Evolutionary conservation across 2,329 filamentous ascomycete genomes (phyloP).

Genomic region (Fusarium piperis): DNA sequence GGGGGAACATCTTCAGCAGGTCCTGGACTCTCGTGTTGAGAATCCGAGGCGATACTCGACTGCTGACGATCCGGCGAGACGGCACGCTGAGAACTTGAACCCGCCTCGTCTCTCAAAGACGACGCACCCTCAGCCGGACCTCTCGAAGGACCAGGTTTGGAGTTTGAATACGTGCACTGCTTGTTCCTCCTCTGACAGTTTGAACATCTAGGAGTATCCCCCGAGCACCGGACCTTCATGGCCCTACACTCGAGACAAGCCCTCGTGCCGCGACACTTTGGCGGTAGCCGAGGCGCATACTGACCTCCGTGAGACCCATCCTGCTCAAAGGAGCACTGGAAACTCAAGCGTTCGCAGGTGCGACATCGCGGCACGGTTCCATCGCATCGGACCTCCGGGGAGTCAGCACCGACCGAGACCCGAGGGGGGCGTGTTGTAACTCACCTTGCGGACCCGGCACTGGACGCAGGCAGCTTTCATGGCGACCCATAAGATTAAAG

Average conservation of each 20-base stretch:
- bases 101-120: slow-evolving; percentile 19
- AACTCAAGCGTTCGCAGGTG: slow-evolving; percentile 40
- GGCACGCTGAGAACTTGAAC: slow-evolving; percentile 7
- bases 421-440: slow-evolving; percentile 1
- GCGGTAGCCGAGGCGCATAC: slow-evolving; percentile 38
- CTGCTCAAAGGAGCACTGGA: slow-evolving; percentile 43
- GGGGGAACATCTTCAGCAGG: background rate
- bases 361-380: slow-evolving; percentile 39
- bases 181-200: slow-evolving; percentile 41
- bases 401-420: slow-evolving; percentile 39
- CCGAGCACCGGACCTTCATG: slow-evolving; percentile 44
- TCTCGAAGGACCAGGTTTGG: slow-evolving; percentile 20
- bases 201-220: slow-evolving; percentile 37
- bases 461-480: slow-evolving; percentile 44
- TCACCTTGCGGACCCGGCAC: slow-evolving; percentile 43
- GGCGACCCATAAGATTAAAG: background rate
- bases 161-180: slow-evolving; percentile 31
- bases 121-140: background rate
- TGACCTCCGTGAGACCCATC: slow-evolving; percentile 34
- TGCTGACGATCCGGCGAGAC: slow-evolving; percentile 19
- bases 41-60: slow-evolving; percentile 19
- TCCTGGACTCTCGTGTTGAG: slow-evolving; percentile 16
- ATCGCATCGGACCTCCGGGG: slow-evolving; percentile 43
- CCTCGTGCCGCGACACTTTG: slow-evolving; percentile 41
- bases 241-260: slow-evolving; percentile 40